Base-by-base conservation (phyloP, 2,329 filamentous ascomycete genomes). In the Colletotrichum salicis region DNA sequence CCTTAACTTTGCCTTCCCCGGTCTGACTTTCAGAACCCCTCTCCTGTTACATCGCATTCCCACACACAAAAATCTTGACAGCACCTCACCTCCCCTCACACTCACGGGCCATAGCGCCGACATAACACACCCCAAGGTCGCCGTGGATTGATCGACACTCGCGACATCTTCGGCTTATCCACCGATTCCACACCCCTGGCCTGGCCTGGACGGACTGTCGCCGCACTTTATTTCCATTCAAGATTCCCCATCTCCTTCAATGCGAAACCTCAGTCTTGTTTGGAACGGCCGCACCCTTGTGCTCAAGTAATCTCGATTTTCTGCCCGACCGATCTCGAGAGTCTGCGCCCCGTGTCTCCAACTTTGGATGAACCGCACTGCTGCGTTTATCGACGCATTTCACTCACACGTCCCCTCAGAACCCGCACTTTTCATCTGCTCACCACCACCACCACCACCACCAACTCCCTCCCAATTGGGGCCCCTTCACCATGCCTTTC, bases 231-330 rank as follows among this genome's bases (percentile, higher is more conserved):
- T 35, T 56, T 55, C 48, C 31, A 37, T 31, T 27, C 27, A 15
- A 27, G 15, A 15, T 41, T 27, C 31, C 13, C 51, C 33, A 22
- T 45, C 64, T 29, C 56, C 64, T 64, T 62, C 52, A 59, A 68
- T 71, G 69, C 64, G 58, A 71, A 68, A 68, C 45, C 27, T 24
- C 58, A 59, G 27, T 33, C 33, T 71, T 22, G 54, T 37, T 27
- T 35, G 33, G 11, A 52, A 24, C 29, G 64, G 56, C 33, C 64
- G 41, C 57, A 67, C 58, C 37, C 22, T 22, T 41, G 29, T 31
- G 64, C 59, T 45, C 13, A 45, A 61, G 31, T 48, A 54, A 62
- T 33, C 13, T 59, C 31, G 11, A n/a, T 48, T 33, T 45, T 57
- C 51, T 68, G n/a, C 33, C 51, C n/a, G 45, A 56, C 15, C 31